These are phyloP conservation scores for Lindgomyces ingoldianus DNA, from an alignment of 495 filamentous ascomycete genomes.

Conservation along the genomic window DNA sequence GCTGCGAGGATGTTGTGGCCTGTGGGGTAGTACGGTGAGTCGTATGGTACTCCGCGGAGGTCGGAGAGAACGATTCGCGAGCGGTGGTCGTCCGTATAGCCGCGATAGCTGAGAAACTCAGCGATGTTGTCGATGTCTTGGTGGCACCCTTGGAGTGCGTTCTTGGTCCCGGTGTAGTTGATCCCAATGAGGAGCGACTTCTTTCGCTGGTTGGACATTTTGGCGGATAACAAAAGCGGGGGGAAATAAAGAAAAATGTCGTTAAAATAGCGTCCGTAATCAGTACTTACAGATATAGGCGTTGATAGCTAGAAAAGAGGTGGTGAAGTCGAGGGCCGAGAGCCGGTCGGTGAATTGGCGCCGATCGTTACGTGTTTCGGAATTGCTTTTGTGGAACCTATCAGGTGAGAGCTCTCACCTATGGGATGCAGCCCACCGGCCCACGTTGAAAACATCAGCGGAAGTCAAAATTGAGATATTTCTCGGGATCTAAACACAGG, in stretches of 20 bases:
- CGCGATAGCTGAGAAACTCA: slow-evolving; percentile 39
- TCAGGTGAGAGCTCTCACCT: not conserved
- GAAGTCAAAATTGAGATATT: too few relatives aligned
- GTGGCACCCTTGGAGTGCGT: slow-evolving; percentile 58
- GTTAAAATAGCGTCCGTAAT: too few relatives aligned
- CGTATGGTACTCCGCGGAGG: slow-evolving; percentile 48
- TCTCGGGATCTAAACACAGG: too few relatives aligned
- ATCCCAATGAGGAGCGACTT: slow-evolving; percentile 64
- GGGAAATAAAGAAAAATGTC: too few relatives aligned
- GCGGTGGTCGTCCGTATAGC: slow-evolving; percentile 51
- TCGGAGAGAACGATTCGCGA: slow-evolving; percentile 60
- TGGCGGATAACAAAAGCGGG: not conserved
- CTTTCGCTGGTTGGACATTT: slow-evolving; percentile 39
- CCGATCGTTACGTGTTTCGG: not conserved
- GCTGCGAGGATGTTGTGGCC: slow-evolving; percentile 58
- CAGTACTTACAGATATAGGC: too few relatives aligned
- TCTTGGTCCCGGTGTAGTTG: slow-evolving; percentile 58
- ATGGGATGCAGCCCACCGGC: not conserved
- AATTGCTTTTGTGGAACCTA: not conserved
- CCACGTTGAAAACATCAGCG: too few relatives aligned
- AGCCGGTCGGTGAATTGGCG: not conserved
- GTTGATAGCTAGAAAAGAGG: too few relatives aligned
- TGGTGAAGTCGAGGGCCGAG: not conserved
- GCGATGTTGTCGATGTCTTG: slow-evolving; percentile 59
- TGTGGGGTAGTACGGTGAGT: slow-evolving; percentile 55